Evolutionary conservation across 2,329 filamentous ascomycete genomes (phyloP).

Genomic region (Ophiostoma quercus): DNA sequence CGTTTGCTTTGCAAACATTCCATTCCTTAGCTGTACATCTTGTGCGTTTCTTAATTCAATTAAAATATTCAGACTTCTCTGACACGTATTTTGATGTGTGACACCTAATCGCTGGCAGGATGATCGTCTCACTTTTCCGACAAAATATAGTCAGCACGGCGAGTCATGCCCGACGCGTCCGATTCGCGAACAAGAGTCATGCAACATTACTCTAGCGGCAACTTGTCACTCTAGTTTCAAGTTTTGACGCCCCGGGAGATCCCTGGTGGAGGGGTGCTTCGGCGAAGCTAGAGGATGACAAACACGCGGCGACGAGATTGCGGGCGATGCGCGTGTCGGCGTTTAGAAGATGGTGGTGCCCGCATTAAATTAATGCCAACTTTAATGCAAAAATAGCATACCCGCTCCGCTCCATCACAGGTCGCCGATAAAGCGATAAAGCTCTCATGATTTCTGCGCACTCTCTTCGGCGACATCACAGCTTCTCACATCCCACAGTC

Average conservation of each 20-base stretch:
- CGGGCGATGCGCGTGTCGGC: background rate
- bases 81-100: background rate
- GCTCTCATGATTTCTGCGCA: background rate
- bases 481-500: background rate
- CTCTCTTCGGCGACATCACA: background rate
- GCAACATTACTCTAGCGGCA: background rate
- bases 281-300: background rate
- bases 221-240: background rate
- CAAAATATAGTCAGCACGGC: background rate
- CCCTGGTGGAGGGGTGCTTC: background rate
- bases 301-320: background rate
- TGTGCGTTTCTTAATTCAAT: background rate
- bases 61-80: background rate
- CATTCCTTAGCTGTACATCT: background rate
- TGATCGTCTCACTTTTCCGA: background rate
- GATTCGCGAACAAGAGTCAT: background rate
- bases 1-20: background rate
- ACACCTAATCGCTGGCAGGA: background rate
- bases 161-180: background rate
- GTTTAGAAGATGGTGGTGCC: slow-evolving; percentile 1
- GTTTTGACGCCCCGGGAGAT: background rate
- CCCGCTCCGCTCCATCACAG: background rate
- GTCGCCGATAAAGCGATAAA: slow-evolving; percentile 10
- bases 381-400: background rate
- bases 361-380: background rate